These are phyloP conservation scores for Chamaecrista fasciculata DNA, from an alignment of 306 rosid species.

Conservation along the genomic window DNA sequence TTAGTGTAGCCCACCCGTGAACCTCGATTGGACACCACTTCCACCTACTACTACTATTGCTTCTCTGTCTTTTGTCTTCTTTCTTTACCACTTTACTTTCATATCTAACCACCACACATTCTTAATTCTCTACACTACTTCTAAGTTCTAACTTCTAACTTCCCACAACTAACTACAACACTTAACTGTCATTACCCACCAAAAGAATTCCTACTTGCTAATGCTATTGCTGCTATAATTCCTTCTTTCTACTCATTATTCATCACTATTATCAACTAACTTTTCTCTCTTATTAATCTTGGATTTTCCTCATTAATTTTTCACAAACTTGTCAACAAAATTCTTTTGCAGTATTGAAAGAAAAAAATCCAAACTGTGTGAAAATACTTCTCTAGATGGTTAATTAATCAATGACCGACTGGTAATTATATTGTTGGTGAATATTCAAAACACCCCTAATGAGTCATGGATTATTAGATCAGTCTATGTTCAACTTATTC, in stretches of 20 bases:
- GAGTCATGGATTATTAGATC: no score
- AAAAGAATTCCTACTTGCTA: not conserved
- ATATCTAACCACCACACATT: no score
- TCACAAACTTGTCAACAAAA: not conserved
- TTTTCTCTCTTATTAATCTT: no score
- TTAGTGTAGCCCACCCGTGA: slow-evolving; percentile 14
- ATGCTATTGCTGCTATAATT: not conserved
- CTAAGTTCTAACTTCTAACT: not conserved
- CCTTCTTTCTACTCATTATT: not conserved
- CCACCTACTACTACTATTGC: not conserved
- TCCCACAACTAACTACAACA: not conserved
- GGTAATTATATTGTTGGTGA: not conserved
- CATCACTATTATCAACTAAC: not conserved
- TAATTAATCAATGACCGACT: not conserved
- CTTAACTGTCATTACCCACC: not conserved
- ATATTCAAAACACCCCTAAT: not conserved
- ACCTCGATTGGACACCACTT: slow-evolving; percentile 31
- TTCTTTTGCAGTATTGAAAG: no score
- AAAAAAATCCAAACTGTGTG: no score
- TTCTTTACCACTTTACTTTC: not conserved
- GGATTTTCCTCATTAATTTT: no score
- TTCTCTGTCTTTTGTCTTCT: not conserved
- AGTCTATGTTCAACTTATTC: not conserved
- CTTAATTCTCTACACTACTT: no score
- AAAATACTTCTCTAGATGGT: no score